Evolutionary conservation across 352 stramenopile genomes (phyloP), one percentile per base, ranked within the genome.

Genomic region (Pythium dissotocum): DNA sequence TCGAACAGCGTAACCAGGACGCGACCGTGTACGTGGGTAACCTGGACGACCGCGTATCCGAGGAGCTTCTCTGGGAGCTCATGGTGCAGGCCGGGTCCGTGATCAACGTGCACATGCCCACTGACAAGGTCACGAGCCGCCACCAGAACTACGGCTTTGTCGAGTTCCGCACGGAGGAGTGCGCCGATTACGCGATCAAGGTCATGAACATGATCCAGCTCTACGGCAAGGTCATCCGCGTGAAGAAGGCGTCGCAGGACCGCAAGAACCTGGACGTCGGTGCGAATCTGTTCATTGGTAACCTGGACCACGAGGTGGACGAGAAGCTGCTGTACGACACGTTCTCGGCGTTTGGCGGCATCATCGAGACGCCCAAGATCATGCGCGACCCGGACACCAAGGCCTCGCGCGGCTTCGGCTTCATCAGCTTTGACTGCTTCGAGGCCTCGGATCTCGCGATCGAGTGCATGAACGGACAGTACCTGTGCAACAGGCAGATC

Each of bases 301-400:
- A 98, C 67, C 76, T 99, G 21, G 95, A 98, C 79, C 83, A 87
- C 1, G 94, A 98, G 67, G 98, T 99, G 30, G 97, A 99, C 78
- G 98, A 99, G 80, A 99, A 99, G 77, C 78, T 99, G 53, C 82
- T 99, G 32, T 99, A 99, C 77, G 98, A 99, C 80, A 99, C 98
- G 3, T 99, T 99, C 77, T 97, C 87, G 18, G 95, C 97, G 2
- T 99, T 99, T 87, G 98, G 98, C 12, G 97, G 89, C 28, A 95
- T 99, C 69, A 97, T 98, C 51, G 85, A 96, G 67, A 98, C 96
- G 21, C 97, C 98, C 4, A 98, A 98, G 72, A 86, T 99, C 64
- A 97, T 97, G 88, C 88, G 94, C 58, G 94, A 99, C 75, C 78
- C 86, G 1, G 94, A 98, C 10, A 98, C 93, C 9, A 96, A 96